Evolutionary conservation across 1,139 yeast genomes (phyloP).

Genomic region (Diutina rugosa): DNA sequence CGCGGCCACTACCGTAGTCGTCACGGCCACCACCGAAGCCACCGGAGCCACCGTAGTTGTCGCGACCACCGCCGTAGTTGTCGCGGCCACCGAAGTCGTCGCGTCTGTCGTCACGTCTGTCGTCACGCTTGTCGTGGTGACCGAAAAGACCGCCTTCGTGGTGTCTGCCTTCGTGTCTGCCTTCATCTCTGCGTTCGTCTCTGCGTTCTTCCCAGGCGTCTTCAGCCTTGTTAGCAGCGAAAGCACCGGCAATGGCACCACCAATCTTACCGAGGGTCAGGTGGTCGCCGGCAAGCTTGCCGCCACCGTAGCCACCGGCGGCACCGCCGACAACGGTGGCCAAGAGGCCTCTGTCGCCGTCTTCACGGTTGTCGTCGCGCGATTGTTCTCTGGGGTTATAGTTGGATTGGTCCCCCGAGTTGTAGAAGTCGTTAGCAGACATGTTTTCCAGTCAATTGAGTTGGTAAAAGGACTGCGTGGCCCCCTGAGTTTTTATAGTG

Average conservation of each 20-base stretch:
- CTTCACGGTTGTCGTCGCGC: background rate
- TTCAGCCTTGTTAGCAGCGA: slow-evolving; percentile 43
- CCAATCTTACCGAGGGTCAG: slow-evolving; percentile 38
- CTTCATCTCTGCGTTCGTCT: background rate
- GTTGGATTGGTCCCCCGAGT: slow-evolving; percentile 1
- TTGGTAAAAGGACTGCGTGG: background rate
- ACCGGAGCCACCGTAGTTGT: background rate
- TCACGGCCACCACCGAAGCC: background rate
- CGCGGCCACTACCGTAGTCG: background rate
- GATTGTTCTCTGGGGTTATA: background rate
- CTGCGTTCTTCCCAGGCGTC: slow-evolving; percentile 11
- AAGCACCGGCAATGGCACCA: slow-evolving; percentile 52
- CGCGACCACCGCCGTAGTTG: background rate
- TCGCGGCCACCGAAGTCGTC: background rate
- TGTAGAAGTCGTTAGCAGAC: slow-evolving; percentile 2
- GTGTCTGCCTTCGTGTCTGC: background rate
- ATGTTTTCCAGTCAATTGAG: background rate
- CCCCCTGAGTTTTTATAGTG: background rate
- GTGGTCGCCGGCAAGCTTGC: slow-evolving; percentile 5
- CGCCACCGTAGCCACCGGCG: slow-evolving; percentile 24
- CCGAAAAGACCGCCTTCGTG: background rate
- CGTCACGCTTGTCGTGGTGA: background rate
- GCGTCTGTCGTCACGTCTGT: background rate
- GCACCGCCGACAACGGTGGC: slow-evolving; percentile 1
- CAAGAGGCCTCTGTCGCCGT: background rate